Base-by-base conservation (phyloP, 495 filamentous ascomycete genomes). In the Wilcoxina mikolae region DNA sequence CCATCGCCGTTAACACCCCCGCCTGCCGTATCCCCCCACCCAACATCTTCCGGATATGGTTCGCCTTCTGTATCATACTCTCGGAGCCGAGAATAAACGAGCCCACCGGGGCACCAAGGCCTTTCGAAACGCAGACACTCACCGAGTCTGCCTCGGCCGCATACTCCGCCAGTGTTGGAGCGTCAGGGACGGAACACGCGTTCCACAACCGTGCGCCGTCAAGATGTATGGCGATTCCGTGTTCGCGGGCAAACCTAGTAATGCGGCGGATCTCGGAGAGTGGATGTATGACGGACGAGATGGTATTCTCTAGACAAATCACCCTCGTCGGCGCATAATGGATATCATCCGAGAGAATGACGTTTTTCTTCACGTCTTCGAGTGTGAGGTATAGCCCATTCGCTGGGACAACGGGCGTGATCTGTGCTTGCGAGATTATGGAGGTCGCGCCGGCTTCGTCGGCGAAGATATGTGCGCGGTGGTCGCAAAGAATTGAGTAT, bases 201-300 rank as follows among this genome's bases (percentile, higher is more conserved):
- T 89, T 82, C 85, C 85, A 95, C 25, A 95, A 65, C 39, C 89
- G 68, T 1, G 89, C 89, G 4, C 89, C 89, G 58, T 95, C 88
- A 47, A 87, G 73, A 68, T 95, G 88, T 57, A 91, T 69, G 58
- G 80, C 76, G 41, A 94, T 79, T 10, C 69, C 73, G 35, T 86
- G 70, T 27, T 75, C 68, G 48, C 75, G 75, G 4, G 85, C 84
- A 73, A 84, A 95, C 7, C 72, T 70, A 0, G 76, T 71, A 48
- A 94, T 93, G 17, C 73, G 69, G 26, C 69, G 69, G 4, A 80
- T 75, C 64, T 91, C 87, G 0, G 67, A 65, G 2, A 94, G 71
- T 3, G 88, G 88, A 75, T 84, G 79, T 43, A 93, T 70, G 57
- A 81, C 78, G 10, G 88, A 88, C 26, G 73, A 76, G 38, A 95